Evolutionary conservation across 192 early-diverging fungal species (phyloP).

Genomic region (Dissophora globulifera): DNA sequence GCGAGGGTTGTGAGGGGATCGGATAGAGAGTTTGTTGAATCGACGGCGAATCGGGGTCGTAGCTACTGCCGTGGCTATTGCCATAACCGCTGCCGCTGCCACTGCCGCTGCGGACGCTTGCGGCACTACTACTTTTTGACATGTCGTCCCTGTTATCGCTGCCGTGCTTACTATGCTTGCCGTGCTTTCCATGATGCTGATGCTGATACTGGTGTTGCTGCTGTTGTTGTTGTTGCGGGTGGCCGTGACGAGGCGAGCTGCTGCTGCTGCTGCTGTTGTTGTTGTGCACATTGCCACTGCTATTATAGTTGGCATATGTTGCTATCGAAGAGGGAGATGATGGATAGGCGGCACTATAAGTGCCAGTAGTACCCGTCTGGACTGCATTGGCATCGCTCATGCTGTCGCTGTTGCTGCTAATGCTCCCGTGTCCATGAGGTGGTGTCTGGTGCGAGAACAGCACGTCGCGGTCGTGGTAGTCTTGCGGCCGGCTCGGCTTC

Average conservation of each 20-base stretch:
- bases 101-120: constrained; percentile 8
- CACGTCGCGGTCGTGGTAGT: not conserved
- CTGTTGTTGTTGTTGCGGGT: not conserved
- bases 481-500: too few species aligned
- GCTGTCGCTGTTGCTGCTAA: constrained; percentile 1
- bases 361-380: too few species aligned
- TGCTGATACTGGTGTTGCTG: not conserved
- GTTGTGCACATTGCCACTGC: not conserved
- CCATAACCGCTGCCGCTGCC: too few species aligned
- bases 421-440: not conserved
- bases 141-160: not conserved
- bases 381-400: not conserved
- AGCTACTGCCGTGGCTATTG: too few species aligned
- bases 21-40: constrained; percentile 25
- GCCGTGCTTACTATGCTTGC: constrained; percentile 9
- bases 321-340: too few species aligned
- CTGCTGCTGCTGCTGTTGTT: constrained; percentile 6
- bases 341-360: too few species aligned
- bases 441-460: constrained; percentile 10
- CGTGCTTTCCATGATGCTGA: not conserved
- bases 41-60: too few species aligned
- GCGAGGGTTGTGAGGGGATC: constrained; percentile 24
- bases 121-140: too few species aligned
- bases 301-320: too few species aligned
- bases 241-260: too few species aligned